phyloP scores from a whole-genome alignment of 441 rosid species.

The Erodium moschatum region DNA sequence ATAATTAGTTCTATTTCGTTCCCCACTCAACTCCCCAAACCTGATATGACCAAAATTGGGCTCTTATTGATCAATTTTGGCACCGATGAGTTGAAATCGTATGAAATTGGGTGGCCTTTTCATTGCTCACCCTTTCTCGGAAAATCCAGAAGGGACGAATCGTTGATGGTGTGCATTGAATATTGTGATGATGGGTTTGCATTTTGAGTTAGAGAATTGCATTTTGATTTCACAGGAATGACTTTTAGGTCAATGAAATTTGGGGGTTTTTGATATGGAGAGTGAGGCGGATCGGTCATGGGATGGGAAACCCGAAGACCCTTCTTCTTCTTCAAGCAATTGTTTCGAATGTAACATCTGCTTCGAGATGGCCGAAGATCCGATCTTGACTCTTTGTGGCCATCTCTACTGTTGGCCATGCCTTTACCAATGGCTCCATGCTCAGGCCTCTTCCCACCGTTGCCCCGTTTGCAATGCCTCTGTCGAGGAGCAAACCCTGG shows the following conservation, averaged over 20 bases:
- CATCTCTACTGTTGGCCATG: slow-evolving; percentile 32
- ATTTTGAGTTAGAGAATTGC: not conserved
- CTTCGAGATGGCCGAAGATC: slow-evolving; percentile 84
- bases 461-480: slow-evolving; percentile 88
- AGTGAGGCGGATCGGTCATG: slow-evolving; percentile 11
- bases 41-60: not conserved
- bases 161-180: not conserved
- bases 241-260: not conserved
- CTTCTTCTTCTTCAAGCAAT: slow-evolving; percentile 31
- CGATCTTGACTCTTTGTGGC: slow-evolving; percentile 81
- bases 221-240: not conserved
- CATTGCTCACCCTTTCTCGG: not conserved
- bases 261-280: slow-evolving; percentile 19
- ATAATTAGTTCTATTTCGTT: not conserved
- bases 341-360: slow-evolving; percentile 92
- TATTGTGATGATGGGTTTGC: not conserved
- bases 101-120: not conserved
- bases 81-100: not conserved
- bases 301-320: slow-evolving; percentile 27
- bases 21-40: not conserved
- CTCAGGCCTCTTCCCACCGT: slow-evolving; percentile 72
- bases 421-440: slow-evolving; percentile 67
- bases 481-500: slow-evolving; percentile 66
- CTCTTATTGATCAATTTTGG: not conserved
- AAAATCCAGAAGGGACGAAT: not conserved